Evolutionary conservation across 139 green algal species (phyloP).

Genomic region (Ostreobium quekettii): DNA sequence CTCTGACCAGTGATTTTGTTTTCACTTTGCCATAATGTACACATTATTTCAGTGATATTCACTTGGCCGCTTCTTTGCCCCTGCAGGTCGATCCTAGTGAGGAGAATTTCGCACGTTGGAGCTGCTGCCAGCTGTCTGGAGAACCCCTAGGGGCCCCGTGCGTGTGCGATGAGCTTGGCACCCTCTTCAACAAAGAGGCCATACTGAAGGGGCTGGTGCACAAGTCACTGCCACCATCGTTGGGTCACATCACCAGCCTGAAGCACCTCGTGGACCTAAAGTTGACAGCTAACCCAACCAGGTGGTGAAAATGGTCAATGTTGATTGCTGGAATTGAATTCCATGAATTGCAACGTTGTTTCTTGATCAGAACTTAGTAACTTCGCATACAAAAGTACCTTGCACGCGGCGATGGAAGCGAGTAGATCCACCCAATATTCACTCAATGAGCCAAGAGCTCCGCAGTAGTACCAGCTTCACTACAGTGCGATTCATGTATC

Average conservation of each 20-base stretch:
- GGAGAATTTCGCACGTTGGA: conserved; percentile 41
- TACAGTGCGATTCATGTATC: too few species aligned
- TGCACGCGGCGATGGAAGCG: too few species aligned
- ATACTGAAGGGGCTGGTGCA: conserved; percentile 46
- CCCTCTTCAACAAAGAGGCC: conserved; percentile 47
- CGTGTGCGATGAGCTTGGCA: conserved; percentile 71
- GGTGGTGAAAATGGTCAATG: not conserved
- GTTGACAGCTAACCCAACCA: conserved; percentile 29
- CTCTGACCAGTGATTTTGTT: too few species aligned
- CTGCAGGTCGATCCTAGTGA: conserved; percentile 9
- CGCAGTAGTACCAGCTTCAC: too few species aligned
- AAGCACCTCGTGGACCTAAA: conserved; percentile 56
- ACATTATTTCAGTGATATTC: conserved; percentile 2
- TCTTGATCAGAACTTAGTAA: too few species aligned
- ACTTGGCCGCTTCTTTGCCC: not conserved
- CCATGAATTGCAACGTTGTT: too few species aligned
- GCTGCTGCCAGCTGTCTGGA: conserved; percentile 59
- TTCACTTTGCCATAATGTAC: too few species aligned
- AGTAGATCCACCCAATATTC: too few species aligned
- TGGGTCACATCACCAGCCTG: conserved; percentile 63
- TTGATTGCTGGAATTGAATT: too few species aligned
- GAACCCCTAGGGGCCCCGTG: conserved; percentile 57
- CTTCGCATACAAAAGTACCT: too few species aligned
- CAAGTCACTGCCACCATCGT: conserved; percentile 51
- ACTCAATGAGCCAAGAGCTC: too few species aligned